phyloP scores from a whole-genome alignment of 306 rosid genomes.

The Pyrus betulifolia region DNA sequence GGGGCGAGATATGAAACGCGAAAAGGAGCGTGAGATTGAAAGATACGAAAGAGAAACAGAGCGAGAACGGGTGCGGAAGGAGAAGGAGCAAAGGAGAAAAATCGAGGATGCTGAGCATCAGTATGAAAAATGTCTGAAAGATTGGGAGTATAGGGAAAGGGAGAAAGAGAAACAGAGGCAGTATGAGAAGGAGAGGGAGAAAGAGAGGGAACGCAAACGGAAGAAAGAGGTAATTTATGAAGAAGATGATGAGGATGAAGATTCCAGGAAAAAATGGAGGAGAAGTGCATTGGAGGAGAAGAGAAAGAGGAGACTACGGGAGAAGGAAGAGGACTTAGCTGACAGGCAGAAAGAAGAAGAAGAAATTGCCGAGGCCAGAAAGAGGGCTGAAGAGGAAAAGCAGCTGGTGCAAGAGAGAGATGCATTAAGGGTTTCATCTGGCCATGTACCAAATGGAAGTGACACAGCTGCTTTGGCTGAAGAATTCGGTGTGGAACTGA shows the following conservation, averaged over 20 bases:
- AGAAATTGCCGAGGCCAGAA: constrained; percentile 82
- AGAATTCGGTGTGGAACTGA: constrained; percentile 38
- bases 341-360: constrained; percentile 78
- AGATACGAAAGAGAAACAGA: constrained; percentile 97
- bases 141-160: constrained; percentile 96
- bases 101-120: constrained; percentile 86
- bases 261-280: constrained; percentile 91
- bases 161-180: constrained; percentile 89
- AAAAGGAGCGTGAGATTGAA: constrained; percentile 92
- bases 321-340: constrained; percentile 79
- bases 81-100: constrained; percentile 89
- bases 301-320: constrained; percentile 81
- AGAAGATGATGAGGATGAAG: constrained; percentile 96
- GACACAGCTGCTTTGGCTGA: constrained; percentile 33
- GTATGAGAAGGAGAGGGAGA: constrained; percentile 88
- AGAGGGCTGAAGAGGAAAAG: constrained; percentile 74
- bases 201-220: constrained; percentile 88
- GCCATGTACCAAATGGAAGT: constrained; percentile 26
- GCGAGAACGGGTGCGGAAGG: constrained; percentile 87
- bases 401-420: constrained; percentile 49
- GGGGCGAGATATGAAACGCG: constrained; percentile 81
- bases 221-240: constrained; percentile 80
- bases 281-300: constrained; percentile 79
- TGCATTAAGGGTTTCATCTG: constrained; percentile 45
- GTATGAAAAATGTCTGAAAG: constrained; percentile 76